Evolutionary conservation across 202 grass and related monocot species (phyloP).

Genomic region (Brachypodium distachyon): DNA sequence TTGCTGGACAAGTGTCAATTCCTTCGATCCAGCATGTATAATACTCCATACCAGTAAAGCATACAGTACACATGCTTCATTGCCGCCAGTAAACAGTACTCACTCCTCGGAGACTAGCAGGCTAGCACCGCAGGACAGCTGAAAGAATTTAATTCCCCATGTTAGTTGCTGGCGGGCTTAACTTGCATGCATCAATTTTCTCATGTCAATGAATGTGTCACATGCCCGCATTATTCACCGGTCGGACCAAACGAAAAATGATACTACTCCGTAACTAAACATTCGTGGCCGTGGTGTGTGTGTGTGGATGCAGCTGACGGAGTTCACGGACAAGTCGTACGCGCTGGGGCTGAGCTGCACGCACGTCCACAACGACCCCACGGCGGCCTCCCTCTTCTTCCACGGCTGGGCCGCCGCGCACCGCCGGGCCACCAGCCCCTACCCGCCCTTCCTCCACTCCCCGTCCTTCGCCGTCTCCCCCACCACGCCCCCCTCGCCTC

Average conservation of each 20-base stretch:
- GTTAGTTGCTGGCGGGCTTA: neutral
- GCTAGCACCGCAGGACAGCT: neutral
- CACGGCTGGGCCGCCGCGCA: constrained; percentile 69
- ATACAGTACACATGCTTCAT: no score
- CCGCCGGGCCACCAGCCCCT: constrained; percentile 35
- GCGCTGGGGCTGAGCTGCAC: constrained; percentile 73
- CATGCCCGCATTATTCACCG: neutral
- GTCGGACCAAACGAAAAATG: no score
- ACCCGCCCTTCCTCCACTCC: constrained; percentile 72
- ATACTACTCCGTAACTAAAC: no score
- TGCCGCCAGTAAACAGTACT: no score
- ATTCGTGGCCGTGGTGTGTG: neutral
- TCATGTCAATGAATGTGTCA: neutral
- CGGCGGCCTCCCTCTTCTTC: constrained; percentile 51
- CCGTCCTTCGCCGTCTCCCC: constrained; percentile 35
- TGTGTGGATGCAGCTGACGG: constrained; percentile 48
- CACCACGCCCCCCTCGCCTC: neutral
- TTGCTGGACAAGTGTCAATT: neutral
- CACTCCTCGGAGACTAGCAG: no score
- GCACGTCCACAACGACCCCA: constrained; percentile 73
- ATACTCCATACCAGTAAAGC: no score
- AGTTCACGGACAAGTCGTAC: constrained; percentile 68
- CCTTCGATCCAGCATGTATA: neutral
- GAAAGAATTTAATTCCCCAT: neutral
- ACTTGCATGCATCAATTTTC: neutral